Conservation (phyloP, 176 grass and related monocot genomes). For the Triticum dicoccoides region DNA sequence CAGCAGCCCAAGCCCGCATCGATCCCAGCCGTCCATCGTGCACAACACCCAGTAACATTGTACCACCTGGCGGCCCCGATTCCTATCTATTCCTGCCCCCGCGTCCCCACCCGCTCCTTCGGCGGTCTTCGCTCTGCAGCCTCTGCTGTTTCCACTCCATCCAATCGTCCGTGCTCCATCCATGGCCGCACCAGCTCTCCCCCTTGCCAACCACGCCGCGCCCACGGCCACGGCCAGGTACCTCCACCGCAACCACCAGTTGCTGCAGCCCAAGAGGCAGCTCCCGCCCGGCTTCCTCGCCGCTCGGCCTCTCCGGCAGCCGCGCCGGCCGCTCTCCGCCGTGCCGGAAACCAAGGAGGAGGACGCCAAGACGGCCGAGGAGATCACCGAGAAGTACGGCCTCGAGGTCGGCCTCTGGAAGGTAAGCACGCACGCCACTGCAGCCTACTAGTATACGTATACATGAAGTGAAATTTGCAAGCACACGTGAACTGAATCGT, state of each 20-base stretch:
- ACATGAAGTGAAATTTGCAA: not conserved
- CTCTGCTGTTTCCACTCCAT: not conserved
- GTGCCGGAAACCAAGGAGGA: constrained; percentile 57
- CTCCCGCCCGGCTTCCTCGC: constrained; percentile 17
- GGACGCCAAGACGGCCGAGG: constrained; percentile 56
- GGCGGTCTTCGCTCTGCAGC: not conserved
- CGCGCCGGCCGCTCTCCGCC: constrained; percentile 36
- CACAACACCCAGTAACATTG: too few species aligned
- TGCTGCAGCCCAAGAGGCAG: not conserved
- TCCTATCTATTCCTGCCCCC: constrained; percentile 16
- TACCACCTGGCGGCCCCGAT: not conserved
- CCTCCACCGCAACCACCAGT: not conserved
- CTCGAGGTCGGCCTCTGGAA: constrained; percentile 95
- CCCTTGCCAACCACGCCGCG: constrained; percentile 35
- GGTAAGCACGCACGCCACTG: constrained; percentile 12
- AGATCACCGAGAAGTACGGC: constrained; percentile 89
- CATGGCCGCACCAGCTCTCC: constrained; percentile 61
- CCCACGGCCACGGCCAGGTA: constrained; percentile 1
- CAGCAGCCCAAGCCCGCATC: not conserved
- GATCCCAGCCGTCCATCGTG: constrained; percentile 25
- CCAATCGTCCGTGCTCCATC: constrained; percentile 5
- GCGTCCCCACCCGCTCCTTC: not conserved
- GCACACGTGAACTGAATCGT: not conserved
- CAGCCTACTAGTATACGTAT: too few species aligned
- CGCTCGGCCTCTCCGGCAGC: not conserved